These are phyloP conservation scores for Myriosclerotinia duriaeana DNA, from an alignment of 2,329 filamentous ascomycete species.

Conservation along the genomic window DNA sequence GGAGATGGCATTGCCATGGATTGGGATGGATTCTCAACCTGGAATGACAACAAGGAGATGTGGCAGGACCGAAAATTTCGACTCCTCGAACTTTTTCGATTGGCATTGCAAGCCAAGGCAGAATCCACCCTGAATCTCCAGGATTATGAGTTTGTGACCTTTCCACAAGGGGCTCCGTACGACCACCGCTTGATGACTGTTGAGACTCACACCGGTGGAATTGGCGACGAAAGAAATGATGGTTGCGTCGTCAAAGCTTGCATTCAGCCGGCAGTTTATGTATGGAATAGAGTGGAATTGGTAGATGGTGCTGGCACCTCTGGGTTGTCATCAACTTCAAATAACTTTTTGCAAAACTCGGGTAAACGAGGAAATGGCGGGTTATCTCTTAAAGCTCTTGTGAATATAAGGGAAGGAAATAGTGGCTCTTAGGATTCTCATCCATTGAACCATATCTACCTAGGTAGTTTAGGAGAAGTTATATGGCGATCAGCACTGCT, in stretches of 20 bases:
- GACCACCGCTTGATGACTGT: constrained; percentile 24
- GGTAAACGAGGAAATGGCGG: background rate
- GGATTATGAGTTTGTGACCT: constrained; percentile 27
- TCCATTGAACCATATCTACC: background rate
- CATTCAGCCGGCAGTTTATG: constrained; percentile 6
- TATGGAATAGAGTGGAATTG: background rate
- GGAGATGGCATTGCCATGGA: background rate
- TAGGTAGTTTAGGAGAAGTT: background rate
- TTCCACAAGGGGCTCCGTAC: constrained; percentile 25
- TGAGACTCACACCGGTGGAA: constrained; percentile 13
- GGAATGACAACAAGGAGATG: constrained; percentile 16
- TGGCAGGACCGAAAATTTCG: constrained; percentile 21
- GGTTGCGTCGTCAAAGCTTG: background rate
- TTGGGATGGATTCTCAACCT: constrained; percentile 25
- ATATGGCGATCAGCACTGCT: background rate
- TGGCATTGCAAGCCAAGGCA: constrained; percentile 25
- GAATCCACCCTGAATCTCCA: constrained; percentile 28
- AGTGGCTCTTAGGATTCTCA: background rate
- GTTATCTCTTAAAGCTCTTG: background rate
- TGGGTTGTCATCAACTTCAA: background rate
- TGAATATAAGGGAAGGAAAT: background rate
- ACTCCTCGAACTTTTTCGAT: constrained; percentile 22
- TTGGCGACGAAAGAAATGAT: background rate
- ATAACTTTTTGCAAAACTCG: constrained; percentile 5
- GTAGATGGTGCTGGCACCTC: background rate